Evolutionary conservation across 2,329 filamentous ascomycete species (phyloP).

Genomic region (Aspergillus neoniger): DNA sequence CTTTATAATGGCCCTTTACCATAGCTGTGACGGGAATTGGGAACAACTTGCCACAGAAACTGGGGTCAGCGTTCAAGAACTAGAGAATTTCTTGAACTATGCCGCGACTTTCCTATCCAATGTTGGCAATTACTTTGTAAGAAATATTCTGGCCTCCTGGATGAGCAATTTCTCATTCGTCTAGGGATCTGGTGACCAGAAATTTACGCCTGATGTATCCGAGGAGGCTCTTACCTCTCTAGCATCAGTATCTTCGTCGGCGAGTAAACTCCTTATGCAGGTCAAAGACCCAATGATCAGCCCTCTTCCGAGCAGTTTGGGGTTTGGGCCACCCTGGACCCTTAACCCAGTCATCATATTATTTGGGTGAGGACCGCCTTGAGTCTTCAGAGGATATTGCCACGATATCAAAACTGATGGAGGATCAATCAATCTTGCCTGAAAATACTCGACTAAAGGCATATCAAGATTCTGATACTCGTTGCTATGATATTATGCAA

Average conservation of each 20-base stretch:
- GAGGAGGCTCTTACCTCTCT: constrained; percentile 15
- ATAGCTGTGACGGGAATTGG: constrained; percentile 53
- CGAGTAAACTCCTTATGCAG: background rate
- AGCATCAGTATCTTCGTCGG: background rate
- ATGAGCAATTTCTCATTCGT: constrained; percentile 21
- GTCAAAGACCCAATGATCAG: constrained; percentile 18
- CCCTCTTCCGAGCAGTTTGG: constrained; percentile 32
- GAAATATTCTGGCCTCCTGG: constrained; percentile 3
- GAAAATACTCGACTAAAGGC: constrained; percentile 51
- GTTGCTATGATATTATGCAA: constrained; percentile 47
- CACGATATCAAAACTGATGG: constrained; percentile 45
- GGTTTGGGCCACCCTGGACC: constrained; percentile 51
- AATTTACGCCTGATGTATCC: constrained; percentile 27
- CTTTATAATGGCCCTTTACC: constrained; percentile 55
- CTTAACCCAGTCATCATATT: constrained; percentile 47
- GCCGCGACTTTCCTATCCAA: constrained; percentile 56
- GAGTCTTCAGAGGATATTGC: constrained; percentile 50
- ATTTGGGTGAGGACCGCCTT: constrained; percentile 29
- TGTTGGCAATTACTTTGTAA: constrained; percentile 51
- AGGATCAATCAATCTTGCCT: constrained; percentile 48
- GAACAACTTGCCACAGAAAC: constrained; percentile 32
- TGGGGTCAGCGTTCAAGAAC: constrained; percentile 45
- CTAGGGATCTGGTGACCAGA: constrained; percentile 31
- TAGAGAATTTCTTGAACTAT: constrained; percentile 45
- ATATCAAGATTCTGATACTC: constrained; percentile 47